These are phyloP conservation scores for Cutaneotrichosporon cyanovorans DNA, from an alignment of 1,284 basidiomycete species.

Conservation along the genomic window DNA sequence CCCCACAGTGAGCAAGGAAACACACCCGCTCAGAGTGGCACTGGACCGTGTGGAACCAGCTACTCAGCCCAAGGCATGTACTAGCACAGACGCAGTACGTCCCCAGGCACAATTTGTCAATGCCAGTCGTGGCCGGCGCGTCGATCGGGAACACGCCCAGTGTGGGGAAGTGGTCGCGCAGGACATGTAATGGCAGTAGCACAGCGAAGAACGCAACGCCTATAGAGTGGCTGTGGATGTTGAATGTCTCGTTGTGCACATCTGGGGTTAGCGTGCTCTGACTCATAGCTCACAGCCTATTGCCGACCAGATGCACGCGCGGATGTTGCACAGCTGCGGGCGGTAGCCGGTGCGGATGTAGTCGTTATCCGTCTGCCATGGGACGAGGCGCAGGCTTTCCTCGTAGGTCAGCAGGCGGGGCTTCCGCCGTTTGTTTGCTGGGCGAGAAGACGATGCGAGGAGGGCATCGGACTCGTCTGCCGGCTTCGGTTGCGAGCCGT, in stretches of 20 bases:
- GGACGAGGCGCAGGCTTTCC: slow-evolving; percentile 29
- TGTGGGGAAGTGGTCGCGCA: slow-evolving; percentile 48
- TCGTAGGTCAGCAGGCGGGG: slow-evolving; percentile 25
- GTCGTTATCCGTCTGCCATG: slow-evolving; percentile 58
- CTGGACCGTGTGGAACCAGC: slow-evolving; percentile 66
- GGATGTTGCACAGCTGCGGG: slow-evolving; percentile 60
- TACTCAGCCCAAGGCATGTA: slow-evolving; percentile 66
- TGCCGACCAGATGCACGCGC: slow-evolving; percentile 59
- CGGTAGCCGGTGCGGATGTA: slow-evolving; percentile 67
- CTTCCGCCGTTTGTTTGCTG: neutral
- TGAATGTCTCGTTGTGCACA: slow-evolving; percentile 81
- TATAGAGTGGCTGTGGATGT: slow-evolving; percentile 80
- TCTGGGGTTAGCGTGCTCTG: slow-evolving; percentile 48
- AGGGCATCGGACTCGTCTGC: too few relatives aligned
- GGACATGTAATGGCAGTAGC: slow-evolving; percentile 53
- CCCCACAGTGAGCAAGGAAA: slow-evolving; percentile 39
- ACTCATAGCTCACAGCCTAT: slow-evolving; percentile 57
- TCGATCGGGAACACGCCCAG: slow-evolving; percentile 17
- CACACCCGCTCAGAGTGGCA: slow-evolving; percentile 65
- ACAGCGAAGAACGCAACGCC: slow-evolving; percentile 61
- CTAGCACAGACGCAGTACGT: slow-evolving; percentile 67
- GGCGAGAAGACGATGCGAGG: too few relatives aligned
- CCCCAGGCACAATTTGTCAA: slow-evolving; percentile 59
- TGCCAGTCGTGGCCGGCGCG: slow-evolving; percentile 45
- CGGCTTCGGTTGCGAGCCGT: too few relatives aligned